Evolutionary conservation across 2,329 filamentous ascomycete species (phyloP), one percentile per base, ranked within the genome.

Genomic region (Decorospora gaudefroyi): DNA sequence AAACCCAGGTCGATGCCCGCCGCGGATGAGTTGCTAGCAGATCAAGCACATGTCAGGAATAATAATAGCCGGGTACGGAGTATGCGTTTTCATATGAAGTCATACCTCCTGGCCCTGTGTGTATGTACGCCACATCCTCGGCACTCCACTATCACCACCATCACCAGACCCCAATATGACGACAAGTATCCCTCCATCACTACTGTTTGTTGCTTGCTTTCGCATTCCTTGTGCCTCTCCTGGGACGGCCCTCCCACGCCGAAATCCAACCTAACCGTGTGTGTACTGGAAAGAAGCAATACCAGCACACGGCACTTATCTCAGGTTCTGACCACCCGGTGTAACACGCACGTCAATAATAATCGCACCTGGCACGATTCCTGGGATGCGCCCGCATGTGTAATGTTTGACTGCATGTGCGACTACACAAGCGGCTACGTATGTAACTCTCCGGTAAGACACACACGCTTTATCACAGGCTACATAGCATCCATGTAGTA

Each of bases 11-110:
- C 38, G 21, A 34, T 21, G 34, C 36, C 28, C n/a, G n/a, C n/a
- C n/a, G 33, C 45, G 41, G 54, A 40, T 49, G 51, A 51, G 53
- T 42, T 54, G 61, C 52, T 55, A n/a, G n/a, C n/a, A n/a, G 55
- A 62, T 62, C 59, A 34, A 19, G 46, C 28, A 40, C 54, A 34
- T 27, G 35, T 43, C 45, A 42, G 49, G 53, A 55, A 42, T n/a
- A n/a, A n/a, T n/a, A n/a, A n/a, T 56, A 54, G 44, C 49, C 43
- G 31, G 49, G 21, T 26, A n/a, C n/a, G n/a, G n/a, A n/a, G n/a
- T 22, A 21, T 28, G 30, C 38, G 35, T 42, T 36, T 34, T 48
- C 46, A 32, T 36, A 59, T 51, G 41, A 59, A 57, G 55, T 51
- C 58, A 60, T 57, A 39, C 52, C 47, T 55, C 40, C 46, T 52